These are phyloP conservation scores for Neckera pumila DNA, from an alignment of 225 moss, liverwort and hornwort genomes.

Conservation along the genomic window DNA sequence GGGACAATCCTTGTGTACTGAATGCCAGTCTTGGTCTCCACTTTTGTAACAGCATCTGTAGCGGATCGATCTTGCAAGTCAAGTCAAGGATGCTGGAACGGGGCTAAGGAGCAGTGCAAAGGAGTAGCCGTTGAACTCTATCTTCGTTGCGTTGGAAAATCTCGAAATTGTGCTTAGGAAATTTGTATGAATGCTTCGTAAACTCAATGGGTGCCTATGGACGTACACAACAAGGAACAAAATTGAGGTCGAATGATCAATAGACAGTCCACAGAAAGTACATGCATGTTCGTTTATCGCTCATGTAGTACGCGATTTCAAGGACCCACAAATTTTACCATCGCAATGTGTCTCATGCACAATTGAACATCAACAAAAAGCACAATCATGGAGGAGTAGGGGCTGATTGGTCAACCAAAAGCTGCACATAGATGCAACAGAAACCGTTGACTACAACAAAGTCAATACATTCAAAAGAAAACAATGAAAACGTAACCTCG, in stretches of 20 bases:
- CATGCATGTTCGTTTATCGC: no score
- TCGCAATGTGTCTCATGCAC: not conserved
- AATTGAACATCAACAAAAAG: not conserved
- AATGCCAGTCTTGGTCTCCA: not conserved
- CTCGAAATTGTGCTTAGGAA: not conserved
- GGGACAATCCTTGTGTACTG: fast-evolving
- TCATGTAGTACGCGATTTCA: not conserved
- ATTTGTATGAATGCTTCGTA: not conserved
- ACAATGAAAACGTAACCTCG: not conserved
- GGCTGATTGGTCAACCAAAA: not conserved
- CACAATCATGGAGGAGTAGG: not conserved
- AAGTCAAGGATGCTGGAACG: fast-evolving
- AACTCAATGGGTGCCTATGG: not conserved
- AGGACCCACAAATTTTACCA: not conserved
- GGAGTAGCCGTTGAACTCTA: fast-evolving
- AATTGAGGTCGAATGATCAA: no score
- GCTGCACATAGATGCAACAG: not conserved
- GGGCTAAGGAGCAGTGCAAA: not conserved
- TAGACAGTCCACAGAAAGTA: not conserved
- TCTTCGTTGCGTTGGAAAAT: not conserved
- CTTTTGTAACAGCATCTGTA: not conserved
- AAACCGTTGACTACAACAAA: not conserved
- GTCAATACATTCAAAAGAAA: not conserved
- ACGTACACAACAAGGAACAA: not conserved
- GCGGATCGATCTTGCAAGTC: not conserved